Percentiles rank a stretch among this genome's conserved stretches.
Evolutionary conservation across 2,329 filamentous ascomycete species (phyloP).

Genomic region (Ceratocystiopsis minuta): DNA sequence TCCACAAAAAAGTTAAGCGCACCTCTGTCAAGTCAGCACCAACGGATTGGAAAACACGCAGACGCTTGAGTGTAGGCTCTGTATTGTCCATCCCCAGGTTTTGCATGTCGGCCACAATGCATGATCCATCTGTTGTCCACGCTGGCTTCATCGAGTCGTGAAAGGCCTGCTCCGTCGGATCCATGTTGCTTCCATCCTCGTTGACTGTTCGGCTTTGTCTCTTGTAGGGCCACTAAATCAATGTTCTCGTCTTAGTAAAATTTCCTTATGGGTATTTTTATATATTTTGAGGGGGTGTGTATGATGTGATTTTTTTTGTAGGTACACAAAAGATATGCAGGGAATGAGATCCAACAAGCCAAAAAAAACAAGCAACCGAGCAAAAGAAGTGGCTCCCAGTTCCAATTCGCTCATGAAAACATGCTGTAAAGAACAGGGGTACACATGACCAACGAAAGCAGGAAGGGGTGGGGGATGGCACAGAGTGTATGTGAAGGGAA

Average conservation of each 20-base stretch:
- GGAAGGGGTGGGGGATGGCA: background rate
- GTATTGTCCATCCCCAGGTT: background rate
- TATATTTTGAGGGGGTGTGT: background rate
- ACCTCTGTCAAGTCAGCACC: conserved; percentile 1
- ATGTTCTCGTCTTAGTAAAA: conserved; percentile 24
- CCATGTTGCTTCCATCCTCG: conserved; percentile 42
- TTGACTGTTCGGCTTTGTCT: conserved; percentile 55
- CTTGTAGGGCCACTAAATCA: conserved; percentile 66
- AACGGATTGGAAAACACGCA: conserved; percentile 3
- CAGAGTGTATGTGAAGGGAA: conserved; percentile 15
- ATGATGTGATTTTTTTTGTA: background rate
- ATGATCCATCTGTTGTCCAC: conserved; percentile 58
- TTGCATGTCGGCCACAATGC: conserved; percentile 18
- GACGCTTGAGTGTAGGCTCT: conserved; percentile 10
- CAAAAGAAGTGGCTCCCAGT: background rate
- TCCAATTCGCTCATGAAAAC: background rate
- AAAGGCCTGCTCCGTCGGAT: conserved; percentile 45
- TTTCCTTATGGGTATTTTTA: background rate
- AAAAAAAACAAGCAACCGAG: background rate
- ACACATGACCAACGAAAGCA: background rate
- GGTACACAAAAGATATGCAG: background rate
- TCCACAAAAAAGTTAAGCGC: background rate
- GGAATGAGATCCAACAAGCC: background rate
- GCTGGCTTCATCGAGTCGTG: conserved; percentile 59
- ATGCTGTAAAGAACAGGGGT: no score